Conservation (phyloP, 768 basidiomycete species). For the Cyathus striatus region DNA sequence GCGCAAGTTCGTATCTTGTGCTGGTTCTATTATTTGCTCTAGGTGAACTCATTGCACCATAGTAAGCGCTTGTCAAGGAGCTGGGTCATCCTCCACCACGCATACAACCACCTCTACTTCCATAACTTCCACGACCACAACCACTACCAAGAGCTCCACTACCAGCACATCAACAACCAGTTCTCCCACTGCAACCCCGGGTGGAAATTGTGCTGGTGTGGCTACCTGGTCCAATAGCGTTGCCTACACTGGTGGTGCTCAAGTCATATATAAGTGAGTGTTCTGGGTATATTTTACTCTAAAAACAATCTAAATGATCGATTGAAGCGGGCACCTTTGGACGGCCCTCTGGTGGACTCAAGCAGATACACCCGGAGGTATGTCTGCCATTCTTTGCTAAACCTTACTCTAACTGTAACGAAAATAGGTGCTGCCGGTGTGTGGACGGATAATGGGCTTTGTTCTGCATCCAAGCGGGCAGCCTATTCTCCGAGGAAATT, state of each 20-base stretch:
- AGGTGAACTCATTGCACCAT: conserved; percentile 4
- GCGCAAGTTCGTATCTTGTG: conserved; percentile 41
- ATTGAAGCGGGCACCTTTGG: conserved; percentile 36
- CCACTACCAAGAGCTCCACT: conserved; percentile 21
- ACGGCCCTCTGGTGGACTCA: conserved; percentile 62
- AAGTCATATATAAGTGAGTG: conserved; percentile 47
- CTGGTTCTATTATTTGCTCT: neutral
- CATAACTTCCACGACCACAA: conserved; percentile 19
- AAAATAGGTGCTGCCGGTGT: conserved; percentile 45
- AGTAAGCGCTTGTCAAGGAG: conserved; percentile 53
- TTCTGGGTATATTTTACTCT: no score
- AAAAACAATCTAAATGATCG: no score
- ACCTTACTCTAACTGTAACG: no score
- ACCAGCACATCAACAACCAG: conserved; percentile 12
- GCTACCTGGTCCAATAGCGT: conserved; percentile 43
- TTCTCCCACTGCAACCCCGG: conserved; percentile 19
- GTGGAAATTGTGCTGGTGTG: conserved; percentile 41
- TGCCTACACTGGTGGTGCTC: conserved; percentile 45
- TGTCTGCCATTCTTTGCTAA: no score
- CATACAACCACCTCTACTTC: conserved; percentile 11
- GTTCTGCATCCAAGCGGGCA: conserved; percentile 22
- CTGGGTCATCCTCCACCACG: conserved; percentile 11
- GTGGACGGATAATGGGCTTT: conserved; percentile 56
- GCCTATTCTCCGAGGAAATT: no score
- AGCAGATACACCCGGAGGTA: conserved; percentile 48